Percentiles rank a stretch among this genome's conserved stretches.
These are phyloP conservation scores for Ehretia macrophylla DNA, from an alignment of 257 asterid species.

Conservation along the genomic window DNA sequence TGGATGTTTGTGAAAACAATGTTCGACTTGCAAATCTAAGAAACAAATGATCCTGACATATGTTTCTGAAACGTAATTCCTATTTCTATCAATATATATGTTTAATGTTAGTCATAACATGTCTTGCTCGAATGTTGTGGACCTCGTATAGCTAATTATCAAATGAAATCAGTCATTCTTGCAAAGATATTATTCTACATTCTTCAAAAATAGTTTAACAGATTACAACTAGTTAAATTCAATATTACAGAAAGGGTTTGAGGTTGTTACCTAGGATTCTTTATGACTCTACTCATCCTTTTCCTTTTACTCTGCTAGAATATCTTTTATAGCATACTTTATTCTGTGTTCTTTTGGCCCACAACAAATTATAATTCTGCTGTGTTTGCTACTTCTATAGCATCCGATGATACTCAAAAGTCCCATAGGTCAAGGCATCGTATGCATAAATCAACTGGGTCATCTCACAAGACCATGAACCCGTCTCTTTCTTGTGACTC, in stretches of 20 bases:
- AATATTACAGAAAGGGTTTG: slow-evolving; percentile 9
- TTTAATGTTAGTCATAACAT: too few species aligned
- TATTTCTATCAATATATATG: too few species aligned
- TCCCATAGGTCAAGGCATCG: slow-evolving; percentile 72
- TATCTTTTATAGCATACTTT: slow-evolving; percentile 22
- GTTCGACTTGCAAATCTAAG: too few species aligned
- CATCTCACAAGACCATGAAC: slow-evolving; percentile 53
- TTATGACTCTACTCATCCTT: slow-evolving; percentile 9
- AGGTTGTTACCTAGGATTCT: slow-evolving; percentile 62
- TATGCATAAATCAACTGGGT: slow-evolving; percentile 45
- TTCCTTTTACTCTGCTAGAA: slow-evolving; percentile 15
- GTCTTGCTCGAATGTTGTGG: too few species aligned
- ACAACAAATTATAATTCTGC: slow-evolving; percentile 30
- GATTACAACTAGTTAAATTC: neutral
- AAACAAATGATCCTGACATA: too few species aligned
- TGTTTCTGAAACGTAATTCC: too few species aligned
- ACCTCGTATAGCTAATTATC: too few species aligned
- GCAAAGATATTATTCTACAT: too few species aligned
- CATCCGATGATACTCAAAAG: slow-evolving; percentile 73
- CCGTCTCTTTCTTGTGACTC: slow-evolving; percentile 63
- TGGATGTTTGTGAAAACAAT: too few species aligned
- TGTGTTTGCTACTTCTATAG: slow-evolving; percentile 29
- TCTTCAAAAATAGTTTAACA: neutral
- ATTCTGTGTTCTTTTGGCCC: slow-evolving; percentile 44
- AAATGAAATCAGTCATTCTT: too few species aligned